Percentiles rank a stretch among this genome's conserved stretches.
phyloP scores from a whole-genome alignment of 306 rosid species.

The Datisca glomerata region DNA sequence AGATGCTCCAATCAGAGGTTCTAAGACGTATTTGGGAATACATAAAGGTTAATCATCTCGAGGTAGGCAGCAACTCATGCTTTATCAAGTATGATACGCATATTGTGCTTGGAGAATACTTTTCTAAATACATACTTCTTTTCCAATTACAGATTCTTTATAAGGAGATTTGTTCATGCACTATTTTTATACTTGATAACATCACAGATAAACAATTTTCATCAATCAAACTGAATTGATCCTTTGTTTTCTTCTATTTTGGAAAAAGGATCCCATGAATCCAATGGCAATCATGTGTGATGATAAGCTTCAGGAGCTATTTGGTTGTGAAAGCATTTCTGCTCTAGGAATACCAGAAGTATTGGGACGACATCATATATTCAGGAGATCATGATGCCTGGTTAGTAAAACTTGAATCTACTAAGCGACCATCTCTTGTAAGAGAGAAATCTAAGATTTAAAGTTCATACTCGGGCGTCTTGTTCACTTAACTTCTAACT shows the following conservation, averaged over 20 bases:
- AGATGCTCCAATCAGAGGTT: conserved; percentile 80
- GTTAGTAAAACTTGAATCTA: conserved; percentile 20
- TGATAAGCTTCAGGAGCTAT: conserved; percentile 64
- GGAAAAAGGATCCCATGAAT: conserved; percentile 59
- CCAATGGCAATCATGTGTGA: conserved; percentile 61
- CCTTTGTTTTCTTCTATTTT: not conserved
- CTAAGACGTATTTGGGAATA: conserved; percentile 72
- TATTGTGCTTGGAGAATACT: no score
- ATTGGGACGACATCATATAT: conserved; percentile 56
- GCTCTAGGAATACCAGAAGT: conserved; percentile 70
- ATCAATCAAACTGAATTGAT: conserved; percentile 9
- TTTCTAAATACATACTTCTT: no score
- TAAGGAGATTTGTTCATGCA: no score
- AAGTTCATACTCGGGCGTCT: no score
- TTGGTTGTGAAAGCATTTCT: conserved; percentile 70
- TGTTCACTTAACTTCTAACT: conserved; percentile 8
- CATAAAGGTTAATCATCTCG: conserved; percentile 57
- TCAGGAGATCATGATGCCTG: conserved; percentile 51
- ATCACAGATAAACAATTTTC: conserved; percentile 3
- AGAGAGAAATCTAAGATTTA: no score
- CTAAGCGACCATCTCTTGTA: no score
- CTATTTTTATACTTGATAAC: not conserved
- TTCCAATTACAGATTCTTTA: no score
- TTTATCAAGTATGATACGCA: no score
- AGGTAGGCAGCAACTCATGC: conserved; percentile 37